These are phyloP conservation scores for Apiospora phragmitis DNA, from an alignment of 2,329 filamentous ascomycete species.

Conservation along the genomic window DNA sequence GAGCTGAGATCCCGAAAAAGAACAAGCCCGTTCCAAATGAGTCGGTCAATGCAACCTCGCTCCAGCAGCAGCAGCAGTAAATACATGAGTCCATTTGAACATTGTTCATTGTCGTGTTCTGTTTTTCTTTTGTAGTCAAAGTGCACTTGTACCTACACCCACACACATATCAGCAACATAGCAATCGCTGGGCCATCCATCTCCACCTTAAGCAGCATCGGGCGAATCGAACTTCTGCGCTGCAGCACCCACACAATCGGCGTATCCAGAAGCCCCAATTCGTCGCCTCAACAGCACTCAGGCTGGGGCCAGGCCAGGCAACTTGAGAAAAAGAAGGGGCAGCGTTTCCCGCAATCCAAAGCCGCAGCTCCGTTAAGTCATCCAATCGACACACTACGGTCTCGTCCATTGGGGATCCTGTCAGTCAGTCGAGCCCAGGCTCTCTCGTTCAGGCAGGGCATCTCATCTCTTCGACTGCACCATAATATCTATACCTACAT, in stretches of 20 bases:
- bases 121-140: not conserved
- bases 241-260: not conserved
- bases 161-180: not conserved
- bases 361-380: not conserved
- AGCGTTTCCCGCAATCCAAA: not conserved
- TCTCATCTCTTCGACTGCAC: not conserved
- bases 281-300: not conserved
- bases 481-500: not conserved
- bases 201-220: not conserved
- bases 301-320: not conserved
- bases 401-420: not conserved
- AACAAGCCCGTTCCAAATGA: not conserved
- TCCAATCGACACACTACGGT: constrained; percentile 2
- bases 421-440: not conserved
- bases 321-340: not conserved
- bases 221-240: not conserved
- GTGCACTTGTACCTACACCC: not conserved
- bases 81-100: not conserved
- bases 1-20: not conserved
- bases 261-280: not conserved
- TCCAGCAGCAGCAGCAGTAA: not conserved
- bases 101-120: not conserved
- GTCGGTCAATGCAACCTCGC: not conserved
- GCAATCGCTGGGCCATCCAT: not conserved
- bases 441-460: not conserved